Percentiles rank a stretch among this genome's conserved stretches.
Conservation (phyloP, 2,329 filamentous ascomycete genomes). For the Monosporascus sp. region DNA sequence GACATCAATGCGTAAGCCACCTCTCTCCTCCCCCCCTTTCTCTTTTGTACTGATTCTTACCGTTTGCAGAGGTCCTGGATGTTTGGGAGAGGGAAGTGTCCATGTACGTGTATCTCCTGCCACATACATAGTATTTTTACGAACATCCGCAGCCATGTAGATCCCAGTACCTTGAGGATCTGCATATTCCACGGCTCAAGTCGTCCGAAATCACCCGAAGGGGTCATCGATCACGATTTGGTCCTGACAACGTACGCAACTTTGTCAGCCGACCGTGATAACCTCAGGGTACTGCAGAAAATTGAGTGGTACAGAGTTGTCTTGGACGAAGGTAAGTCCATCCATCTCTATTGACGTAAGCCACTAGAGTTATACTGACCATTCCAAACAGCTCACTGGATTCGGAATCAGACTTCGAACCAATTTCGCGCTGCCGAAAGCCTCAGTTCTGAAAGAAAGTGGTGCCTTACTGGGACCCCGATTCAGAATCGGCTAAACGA, state of each 20-base stretch:
- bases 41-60: not conserved
- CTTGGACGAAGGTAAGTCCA: not conserved
- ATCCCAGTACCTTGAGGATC: not conserved
- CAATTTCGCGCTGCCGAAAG: too few relatives aligned
- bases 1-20: not conserved
- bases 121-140: not conserved
- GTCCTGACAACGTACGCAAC: not conserved
- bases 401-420: too few relatives aligned
- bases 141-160: not conserved
- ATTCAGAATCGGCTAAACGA: too few relatives aligned
- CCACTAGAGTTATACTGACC: not conserved
- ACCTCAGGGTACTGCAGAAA: not conserved
- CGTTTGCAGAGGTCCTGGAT: not conserved
- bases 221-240: not conserved
- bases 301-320: not conserved
- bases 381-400: too few relatives aligned
- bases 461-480: too few relatives aligned
- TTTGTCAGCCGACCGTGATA: not conserved
- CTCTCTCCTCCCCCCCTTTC: too few relatives aligned
- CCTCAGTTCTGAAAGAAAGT: too few relatives aligned
- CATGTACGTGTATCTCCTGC: not conserved
- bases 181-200: not conserved
- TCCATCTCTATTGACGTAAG: not conserved
- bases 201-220: not conserved
- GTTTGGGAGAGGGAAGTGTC: not conserved